These are phyloP conservation scores for Colletotrichum sp. DNA, from an alignment of 2,329 filamentous ascomycete species.

Conservation along the genomic window DNA sequence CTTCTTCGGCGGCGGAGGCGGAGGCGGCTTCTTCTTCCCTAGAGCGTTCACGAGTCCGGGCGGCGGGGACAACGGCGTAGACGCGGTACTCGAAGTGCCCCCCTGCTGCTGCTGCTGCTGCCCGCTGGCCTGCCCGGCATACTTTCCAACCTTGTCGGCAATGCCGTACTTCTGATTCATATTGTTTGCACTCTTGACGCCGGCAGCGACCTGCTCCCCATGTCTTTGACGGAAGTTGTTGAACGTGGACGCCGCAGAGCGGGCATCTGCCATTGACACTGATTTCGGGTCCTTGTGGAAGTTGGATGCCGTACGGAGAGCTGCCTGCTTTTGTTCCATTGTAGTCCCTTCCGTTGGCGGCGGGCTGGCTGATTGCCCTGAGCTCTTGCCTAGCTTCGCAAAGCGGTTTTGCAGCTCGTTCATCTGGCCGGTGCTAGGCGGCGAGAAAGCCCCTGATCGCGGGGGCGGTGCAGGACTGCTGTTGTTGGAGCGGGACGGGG, in stretches of 20 bases:
- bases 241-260: slow-evolving; percentile 62
- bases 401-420: slow-evolving; percentile 74
- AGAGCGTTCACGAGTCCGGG: slow-evolving; percentile 24
- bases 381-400: slow-evolving; percentile 51
- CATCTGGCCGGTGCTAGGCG: slow-evolving; percentile 48
- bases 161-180: slow-evolving; percentile 69
- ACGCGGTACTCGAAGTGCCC: not conserved
- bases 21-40: slow-evolving; percentile 59
- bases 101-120: slow-evolving; percentile 20
- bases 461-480: slow-evolving; percentile 31
- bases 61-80: slow-evolving; percentile 5
- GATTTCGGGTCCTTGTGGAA: slow-evolving; percentile 67
- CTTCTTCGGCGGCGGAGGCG: slow-evolving; percentile 59
- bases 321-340: slow-evolving; percentile 69
- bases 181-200: slow-evolving; percentile 60
- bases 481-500: slow-evolving; percentile 29
- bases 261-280: slow-evolving; percentile 64
- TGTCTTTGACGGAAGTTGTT: slow-evolving; percentile 75
- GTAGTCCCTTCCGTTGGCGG: slow-evolving; percentile 58
- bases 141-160: slow-evolving; percentile 38
- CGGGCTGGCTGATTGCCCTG: slow-evolving; percentile 28
- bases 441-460: slow-evolving; percentile 24
- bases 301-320: slow-evolving; percentile 63
- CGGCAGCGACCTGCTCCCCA: slow-evolving; percentile 69
- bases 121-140: slow-evolving; percentile 20